phyloP scores from a whole-genome alignment of 169 alveolate species.

The Cryptosporidium andersoni region DNA sequence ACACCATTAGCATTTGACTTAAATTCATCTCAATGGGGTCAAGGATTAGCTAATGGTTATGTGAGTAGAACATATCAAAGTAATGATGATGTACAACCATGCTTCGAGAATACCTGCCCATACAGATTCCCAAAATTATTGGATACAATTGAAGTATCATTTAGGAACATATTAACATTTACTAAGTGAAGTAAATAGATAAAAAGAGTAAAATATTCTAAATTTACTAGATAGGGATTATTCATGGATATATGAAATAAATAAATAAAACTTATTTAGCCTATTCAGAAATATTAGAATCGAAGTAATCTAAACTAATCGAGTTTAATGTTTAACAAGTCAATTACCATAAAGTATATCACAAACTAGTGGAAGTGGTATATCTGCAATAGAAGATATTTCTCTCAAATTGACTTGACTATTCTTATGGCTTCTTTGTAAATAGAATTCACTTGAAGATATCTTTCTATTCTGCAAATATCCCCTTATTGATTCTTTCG shows the following conservation, averaged over 20 bases:
- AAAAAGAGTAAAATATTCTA: not conserved
- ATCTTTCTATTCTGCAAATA: not conserved
- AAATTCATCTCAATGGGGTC: constrained; percentile 50
- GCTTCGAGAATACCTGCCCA: constrained; percentile 60
- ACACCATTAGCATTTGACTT: constrained; percentile 54
- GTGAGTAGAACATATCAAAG: constrained; percentile 52
- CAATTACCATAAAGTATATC: constrained; percentile 42
- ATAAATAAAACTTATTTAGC: not conserved
- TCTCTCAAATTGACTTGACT: not conserved
- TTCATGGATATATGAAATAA: no score
- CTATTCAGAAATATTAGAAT: not conserved
- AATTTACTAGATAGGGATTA: not conserved
- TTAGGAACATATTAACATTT: constrained; percentile 53
- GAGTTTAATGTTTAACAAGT: not conserved
- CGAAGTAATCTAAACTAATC: constrained; percentile 11
- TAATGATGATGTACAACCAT: constrained; percentile 60
- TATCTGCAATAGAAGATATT: constrained; percentile 50
- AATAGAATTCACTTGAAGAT: no score
- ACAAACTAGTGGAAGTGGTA: constrained; percentile 68
- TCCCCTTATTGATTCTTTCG: constrained; percentile 16
- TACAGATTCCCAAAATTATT: constrained; percentile 66
- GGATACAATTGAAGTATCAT: constrained; percentile 51
- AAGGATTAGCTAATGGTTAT: constrained; percentile 58
- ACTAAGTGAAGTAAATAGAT: constrained; percentile 6
- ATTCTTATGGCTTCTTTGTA: no score